Evolutionary conservation across 371 early-diverging fungal genomes (phyloP).

Genomic region (Mucor racemosus): DNA sequence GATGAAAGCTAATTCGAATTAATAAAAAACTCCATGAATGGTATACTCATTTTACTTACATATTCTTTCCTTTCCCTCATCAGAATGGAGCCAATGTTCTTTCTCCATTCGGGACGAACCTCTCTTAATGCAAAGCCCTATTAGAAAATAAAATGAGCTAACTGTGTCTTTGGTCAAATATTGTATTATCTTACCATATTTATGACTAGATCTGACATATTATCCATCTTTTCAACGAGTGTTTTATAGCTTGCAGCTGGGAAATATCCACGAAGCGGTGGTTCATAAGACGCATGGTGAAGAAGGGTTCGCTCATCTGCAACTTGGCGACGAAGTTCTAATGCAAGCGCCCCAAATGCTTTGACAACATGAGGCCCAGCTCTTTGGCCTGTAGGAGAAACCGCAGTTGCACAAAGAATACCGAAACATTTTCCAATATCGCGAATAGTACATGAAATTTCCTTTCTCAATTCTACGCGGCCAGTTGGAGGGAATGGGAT

Average conservation of each 20-base stretch:
- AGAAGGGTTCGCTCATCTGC: constrained; percentile 38
- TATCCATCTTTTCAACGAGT: constrained; percentile 44
- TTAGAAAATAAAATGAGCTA: too few species aligned
- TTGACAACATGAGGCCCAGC: constrained; percentile 26
- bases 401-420: constrained; percentile 28
- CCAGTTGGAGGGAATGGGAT: constrained; percentile 43
- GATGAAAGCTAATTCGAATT: constrained; percentile 37
- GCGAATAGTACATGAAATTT: constrained; percentile 38
- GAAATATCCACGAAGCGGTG: constrained; percentile 47
- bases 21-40: too few species aligned
- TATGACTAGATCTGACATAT: constrained; percentile 43
- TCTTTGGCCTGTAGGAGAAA: constrained; percentile 5
- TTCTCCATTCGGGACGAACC: constrained; percentile 28
- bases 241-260: constrained; percentile 33
- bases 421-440: constrained; percentile 47
- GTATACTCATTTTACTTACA: constrained; percentile 25
- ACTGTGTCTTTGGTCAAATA: too few species aligned
- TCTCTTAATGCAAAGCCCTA: constrained; percentile 22
- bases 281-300: constrained; percentile 40
- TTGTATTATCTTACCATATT: constrained; percentile 36
- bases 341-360: constrained; percentile 33
- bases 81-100: constrained; percentile 30
- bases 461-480: constrained; percentile 46
- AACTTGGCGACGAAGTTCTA: constrained; percentile 44
- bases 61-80: constrained; percentile 43